phyloP scores from a whole-genome alignment of 2,329 filamentous ascomycete species.

The Exserohilum rostratum region DNA sequence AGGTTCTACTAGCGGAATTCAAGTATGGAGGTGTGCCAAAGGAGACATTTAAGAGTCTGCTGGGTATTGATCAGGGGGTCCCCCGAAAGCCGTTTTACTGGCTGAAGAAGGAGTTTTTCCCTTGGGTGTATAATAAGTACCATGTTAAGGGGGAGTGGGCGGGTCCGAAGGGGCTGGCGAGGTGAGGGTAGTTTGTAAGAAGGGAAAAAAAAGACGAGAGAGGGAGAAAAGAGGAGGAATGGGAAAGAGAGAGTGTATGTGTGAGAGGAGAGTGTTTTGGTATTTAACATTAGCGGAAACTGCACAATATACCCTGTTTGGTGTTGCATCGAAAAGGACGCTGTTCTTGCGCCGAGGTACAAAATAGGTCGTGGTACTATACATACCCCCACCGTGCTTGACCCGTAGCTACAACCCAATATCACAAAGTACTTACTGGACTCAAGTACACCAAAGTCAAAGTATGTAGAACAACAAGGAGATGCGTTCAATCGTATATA shows the following conservation, averaged over 20 bases:
- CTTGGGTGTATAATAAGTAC: slow-evolving; percentile 67
- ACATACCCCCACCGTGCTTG: no score
- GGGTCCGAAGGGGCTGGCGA: slow-evolving; percentile 61
- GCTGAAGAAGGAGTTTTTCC: slow-evolving; percentile 71
- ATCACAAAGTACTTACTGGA: background rate
- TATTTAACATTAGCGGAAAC: background rate
- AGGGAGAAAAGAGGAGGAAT: background rate
- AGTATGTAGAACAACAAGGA: background rate
- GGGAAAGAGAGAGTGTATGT: no score
- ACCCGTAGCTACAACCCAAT: background rate
- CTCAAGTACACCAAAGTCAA: background rate
- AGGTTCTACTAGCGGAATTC: slow-evolving; percentile 69
- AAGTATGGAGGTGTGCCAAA: slow-evolving; percentile 68
- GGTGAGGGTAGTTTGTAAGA: slow-evolving; percentile 2
- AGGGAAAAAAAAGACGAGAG: background rate
- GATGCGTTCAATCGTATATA: background rate
- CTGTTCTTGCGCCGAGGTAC: no score
- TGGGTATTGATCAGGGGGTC: slow-evolving; percentile 64
- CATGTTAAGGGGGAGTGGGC: slow-evolving; percentile 69
- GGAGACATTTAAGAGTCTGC: slow-evolving; percentile 62
- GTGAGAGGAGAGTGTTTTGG: no score
- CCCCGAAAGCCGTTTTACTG: slow-evolving; percentile 66
- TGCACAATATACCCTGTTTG: background rate
- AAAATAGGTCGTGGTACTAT: no score
- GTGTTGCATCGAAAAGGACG: no score